These are phyloP conservation scores for Toxicodendron radicans DNA, from an alignment of 345 rosid genomes.

Conservation along the genomic window DNA sequence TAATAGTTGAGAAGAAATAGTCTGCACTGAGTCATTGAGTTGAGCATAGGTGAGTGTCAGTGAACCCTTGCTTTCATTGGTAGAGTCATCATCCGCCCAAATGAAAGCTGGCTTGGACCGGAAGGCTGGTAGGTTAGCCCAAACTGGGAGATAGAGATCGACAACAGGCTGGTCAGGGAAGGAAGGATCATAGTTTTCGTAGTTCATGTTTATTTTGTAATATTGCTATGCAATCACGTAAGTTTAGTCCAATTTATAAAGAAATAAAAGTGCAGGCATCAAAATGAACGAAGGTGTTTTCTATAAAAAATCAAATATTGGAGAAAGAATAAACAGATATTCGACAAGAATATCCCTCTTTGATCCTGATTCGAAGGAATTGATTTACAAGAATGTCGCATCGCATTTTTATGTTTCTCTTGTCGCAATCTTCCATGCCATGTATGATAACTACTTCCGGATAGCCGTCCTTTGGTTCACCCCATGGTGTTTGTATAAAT, in stretches of 20 bases:
- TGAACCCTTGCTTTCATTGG: neutral
- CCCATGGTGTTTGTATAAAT: neutral
- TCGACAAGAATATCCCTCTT: slow-evolving; percentile 30
- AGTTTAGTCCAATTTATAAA: slow-evolving; percentile 12
- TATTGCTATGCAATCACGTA: neutral
- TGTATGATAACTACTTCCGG: neutral
- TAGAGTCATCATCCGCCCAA: slow-evolving; percentile 35
- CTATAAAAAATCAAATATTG: slow-evolving; percentile 8
- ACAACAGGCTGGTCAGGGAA: slow-evolving; percentile 67
- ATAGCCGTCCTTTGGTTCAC: neutral
- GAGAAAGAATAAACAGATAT: slow-evolving; percentile 23
- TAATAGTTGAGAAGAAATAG: slow-evolving; percentile 36
- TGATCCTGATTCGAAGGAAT: slow-evolving; percentile 6
- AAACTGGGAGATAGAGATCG: slow-evolving; percentile 54
- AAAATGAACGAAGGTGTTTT: neutral
- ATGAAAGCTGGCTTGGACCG: slow-evolving; percentile 46
- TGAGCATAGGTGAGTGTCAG: slow-evolving; percentile 38
- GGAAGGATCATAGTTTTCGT: slow-evolving; percentile 52
- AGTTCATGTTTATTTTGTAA: slow-evolving; percentile 29
- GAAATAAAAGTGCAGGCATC: neutral
- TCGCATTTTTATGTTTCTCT: neutral
- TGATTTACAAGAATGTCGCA: neutral
- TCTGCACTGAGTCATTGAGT: slow-evolving; percentile 41
- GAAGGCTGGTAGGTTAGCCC: slow-evolving; percentile 54
- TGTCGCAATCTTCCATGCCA: neutral